Base-by-base conservation (phyloP, 257 asterid species). In the Hygrophila difformis region DNA sequence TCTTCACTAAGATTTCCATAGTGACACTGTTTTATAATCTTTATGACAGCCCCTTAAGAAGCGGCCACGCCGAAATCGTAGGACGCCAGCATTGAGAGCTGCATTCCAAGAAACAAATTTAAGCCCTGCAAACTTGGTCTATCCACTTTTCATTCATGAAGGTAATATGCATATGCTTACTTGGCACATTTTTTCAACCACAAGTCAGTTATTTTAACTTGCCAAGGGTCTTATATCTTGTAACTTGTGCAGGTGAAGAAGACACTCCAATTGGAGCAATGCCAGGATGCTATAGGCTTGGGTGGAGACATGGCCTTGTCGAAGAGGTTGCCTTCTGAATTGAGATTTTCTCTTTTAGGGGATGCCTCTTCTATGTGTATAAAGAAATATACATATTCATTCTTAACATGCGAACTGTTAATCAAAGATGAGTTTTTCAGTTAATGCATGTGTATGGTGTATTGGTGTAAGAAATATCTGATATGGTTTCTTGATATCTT, bases 251-350 rank as follows among this genome's bases (percentile, higher is more conserved):
- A 89, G 98, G 98, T 59, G 94, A 82, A 69, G 94, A 85, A 65
- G 96, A 89, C 63, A 79, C 86, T 13, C 94, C 96, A 24, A 91
- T 91, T 57, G 96, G 96, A 65, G 96, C 98, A 42, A 91, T 91
- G 98, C 98, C 98, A 15, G 96, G 98, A 51, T 89, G 98, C 58
- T 89, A 77, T 55, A 77, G 98, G 69, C 94, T 89, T 39, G 98
- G 98, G 21, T 89, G 96, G 98, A 82, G 93, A 52, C 94, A 76
- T 58, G 98, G 98, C 33, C 93, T 89, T 55, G 72, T 89, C 22
- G 86, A 89, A 78, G 98, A 89, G 96, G 98, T 89, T 13, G 44
- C 40, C 47, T 61, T 48, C 45, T 44, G 52, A 34, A 48, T 57
- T 12, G 8, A 45, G 49, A 37, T 44, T 63, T 41, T 52, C 12